Conservation (phyloP, 2,329 filamentous ascomycete species). For the Diaporthe helianthi region DNA sequence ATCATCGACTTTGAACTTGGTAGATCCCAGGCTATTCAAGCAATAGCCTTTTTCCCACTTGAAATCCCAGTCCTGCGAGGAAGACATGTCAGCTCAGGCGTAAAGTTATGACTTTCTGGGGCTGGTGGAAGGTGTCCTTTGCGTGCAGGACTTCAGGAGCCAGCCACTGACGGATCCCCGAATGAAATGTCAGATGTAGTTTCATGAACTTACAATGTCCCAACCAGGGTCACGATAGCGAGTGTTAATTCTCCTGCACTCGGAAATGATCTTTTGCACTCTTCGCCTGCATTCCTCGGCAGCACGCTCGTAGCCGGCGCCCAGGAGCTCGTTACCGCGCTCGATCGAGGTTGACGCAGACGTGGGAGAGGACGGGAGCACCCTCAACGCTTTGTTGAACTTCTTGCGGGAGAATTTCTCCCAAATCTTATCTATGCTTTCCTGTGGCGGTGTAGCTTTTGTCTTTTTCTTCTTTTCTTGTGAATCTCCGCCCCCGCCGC, state of each 20-base stretch:
- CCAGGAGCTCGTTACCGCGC: conserved; percentile 66
- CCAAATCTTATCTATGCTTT: conserved; percentile 73
- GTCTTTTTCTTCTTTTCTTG: conserved; percentile 64
- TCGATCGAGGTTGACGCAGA: conserved; percentile 56
- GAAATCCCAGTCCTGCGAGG: conserved; percentile 67
- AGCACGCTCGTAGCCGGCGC: conserved; percentile 68
- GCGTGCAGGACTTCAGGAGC: too few species aligned
- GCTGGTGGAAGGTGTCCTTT: too few species aligned
- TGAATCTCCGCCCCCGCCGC: conserved; percentile 42
- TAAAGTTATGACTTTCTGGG: too few species aligned
- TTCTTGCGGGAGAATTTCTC: conserved; percentile 64
- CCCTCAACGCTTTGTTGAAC: conserved; percentile 69
- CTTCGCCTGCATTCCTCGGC: conserved; percentile 68
- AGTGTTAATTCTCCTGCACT: conserved; percentile 77
- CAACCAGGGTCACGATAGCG: conserved; percentile 75
- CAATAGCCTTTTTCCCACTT: conserved; percentile 67
- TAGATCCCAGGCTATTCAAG: conserved; percentile 59
- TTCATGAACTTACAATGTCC: conserved; percentile 57
- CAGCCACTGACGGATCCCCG: not conserved
- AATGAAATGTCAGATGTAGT: not conserved
- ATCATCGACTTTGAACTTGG: conserved; percentile 59
- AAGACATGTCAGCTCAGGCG: not conserved
- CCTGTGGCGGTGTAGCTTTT: conserved; percentile 68
- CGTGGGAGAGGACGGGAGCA: conserved; percentile 70
- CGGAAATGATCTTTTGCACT: conserved; percentile 66